Evolutionary conservation across 306 rosid species (phyloP), one percentile per base, ranked within the genome.

Genomic region (Rosa persica): DNA sequence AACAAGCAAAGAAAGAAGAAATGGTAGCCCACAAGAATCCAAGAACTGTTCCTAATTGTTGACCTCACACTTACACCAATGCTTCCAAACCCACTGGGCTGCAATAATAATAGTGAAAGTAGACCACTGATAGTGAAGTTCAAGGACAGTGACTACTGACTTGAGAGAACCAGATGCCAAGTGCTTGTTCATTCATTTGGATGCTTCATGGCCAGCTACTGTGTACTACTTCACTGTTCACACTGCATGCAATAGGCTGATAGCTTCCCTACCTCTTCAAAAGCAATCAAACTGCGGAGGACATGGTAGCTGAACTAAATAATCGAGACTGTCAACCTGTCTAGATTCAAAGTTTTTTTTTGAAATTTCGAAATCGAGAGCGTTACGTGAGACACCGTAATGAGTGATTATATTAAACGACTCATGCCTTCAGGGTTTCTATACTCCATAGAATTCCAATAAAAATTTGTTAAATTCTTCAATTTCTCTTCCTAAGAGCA

Each of bases 71-170:
- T 75, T 27, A 30, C 67, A n/a, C 60, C 20, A 79, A 81, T 87
- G 83, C 86, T 77, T 84, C 88, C 93, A 85, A 83, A 69, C 62
- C 42, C 79, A 81, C 74, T 81, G 78, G 83, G 70, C 22, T 77
- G 73, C 84, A 82, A 80, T 74, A 44, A 79, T 76, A 79, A 79
- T 48, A 77, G 77, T 77, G 79, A 65, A 77, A 72, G 38, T 52
- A 67, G 72, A 66, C 73, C 52, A 22, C n/a, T 51, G 85, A 81
- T 51, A 10, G 61, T 57, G 73, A n/a, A 40, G 78, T 67, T 70
- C 69, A 17, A n/a, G 6, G 83, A 81, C 69, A 68, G 54, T 6
- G 83, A 86, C 82, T 5, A 40, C 67, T 36, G 83, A 86, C 81
- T 12, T n/a, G 30, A 34, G 22, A 19, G 75, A 76, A 70, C 62